A percentile compares a stretch with the other conserved stretches of the same genome.
Evolutionary conservation across 768 basidiomycete species (phyloP).

Genomic region (Suillus decipiens): DNA sequence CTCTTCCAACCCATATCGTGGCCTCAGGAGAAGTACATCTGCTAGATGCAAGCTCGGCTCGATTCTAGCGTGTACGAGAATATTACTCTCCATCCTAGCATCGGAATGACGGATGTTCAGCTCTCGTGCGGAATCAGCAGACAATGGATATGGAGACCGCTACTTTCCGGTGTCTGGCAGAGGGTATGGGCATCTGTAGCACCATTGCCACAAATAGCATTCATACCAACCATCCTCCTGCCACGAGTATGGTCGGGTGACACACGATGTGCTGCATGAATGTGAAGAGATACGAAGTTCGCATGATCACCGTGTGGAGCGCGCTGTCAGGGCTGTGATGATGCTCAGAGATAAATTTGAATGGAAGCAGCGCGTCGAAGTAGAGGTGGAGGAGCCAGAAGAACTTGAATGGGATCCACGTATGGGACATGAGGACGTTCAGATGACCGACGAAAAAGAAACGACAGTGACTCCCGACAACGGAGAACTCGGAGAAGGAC

Average conservation of each 20-base stretch:
- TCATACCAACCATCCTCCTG: slow-evolving; percentile 37
- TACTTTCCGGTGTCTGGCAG: slow-evolving; percentile 67
- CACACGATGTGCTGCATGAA: slow-evolving; percentile 61
- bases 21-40: slow-evolving; percentile 32
- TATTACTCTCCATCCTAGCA: slow-evolving; percentile 67
- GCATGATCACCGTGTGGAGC: slow-evolving; percentile 75
- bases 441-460: slow-evolving; percentile 15
- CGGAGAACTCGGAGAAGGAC: slow-evolving; percentile 31
- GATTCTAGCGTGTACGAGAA: slow-evolving; percentile 51
- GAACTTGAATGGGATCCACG: slow-evolving; percentile 74
- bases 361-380: slow-evolving; percentile 79
- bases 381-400: slow-evolving; percentile 78
- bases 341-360: slow-evolving; percentile 82
- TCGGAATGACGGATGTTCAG: slow-evolving; percentile 59
- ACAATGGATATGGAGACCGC: slow-evolving; percentile 75
- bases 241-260: slow-evolving; percentile 27
- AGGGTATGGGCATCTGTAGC: slow-evolving; percentile 64
- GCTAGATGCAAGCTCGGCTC: slow-evolving; percentile 14
- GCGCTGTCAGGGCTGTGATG: slow-evolving; percentile 76
- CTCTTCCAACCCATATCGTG: slow-evolving; percentile 63
- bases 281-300: slow-evolving; percentile 66
- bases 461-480: slow-evolving; percentile 19
- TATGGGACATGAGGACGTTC: slow-evolving; percentile 23
- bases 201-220: slow-evolving; percentile 45
- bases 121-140: slow-evolving; percentile 75